Conservation (phyloP, 768 basidiomycete species). For the Trametes cingulata region DNA sequence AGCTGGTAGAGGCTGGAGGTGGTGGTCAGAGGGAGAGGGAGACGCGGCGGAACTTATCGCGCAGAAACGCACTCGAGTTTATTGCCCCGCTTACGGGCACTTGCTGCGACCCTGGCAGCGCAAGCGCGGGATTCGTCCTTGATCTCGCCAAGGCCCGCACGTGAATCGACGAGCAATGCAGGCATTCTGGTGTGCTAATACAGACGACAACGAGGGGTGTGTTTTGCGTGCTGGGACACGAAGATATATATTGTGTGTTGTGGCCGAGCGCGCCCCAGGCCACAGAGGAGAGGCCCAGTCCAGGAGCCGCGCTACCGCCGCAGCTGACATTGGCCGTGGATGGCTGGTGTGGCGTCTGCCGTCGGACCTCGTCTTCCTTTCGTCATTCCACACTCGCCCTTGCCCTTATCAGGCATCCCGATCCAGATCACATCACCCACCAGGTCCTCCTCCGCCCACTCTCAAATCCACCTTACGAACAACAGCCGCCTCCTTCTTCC, state of each 20-base stretch:
- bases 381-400: constrained; percentile 16
- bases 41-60: constrained; percentile 26
- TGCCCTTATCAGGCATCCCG: constrained; percentile 6
- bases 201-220: not conserved
- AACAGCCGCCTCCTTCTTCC: not conserved
- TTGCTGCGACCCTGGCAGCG: constrained; percentile 7
- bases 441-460: not conserved
- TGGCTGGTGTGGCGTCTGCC: not conserved
- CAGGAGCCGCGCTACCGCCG: constrained; percentile 11
- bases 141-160: constrained; percentile 13
- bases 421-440: constrained; percentile 16
- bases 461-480: not conserved
- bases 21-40: constrained; percentile 23
- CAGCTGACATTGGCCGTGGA: not conserved
- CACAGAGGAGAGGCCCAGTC: not conserved
- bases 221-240: not conserved
- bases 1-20: constrained; percentile 25
- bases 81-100: constrained; percentile 17
- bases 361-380: constrained; percentile 4
- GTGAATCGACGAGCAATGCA: constrained; percentile 20
- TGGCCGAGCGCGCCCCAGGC: not conserved
- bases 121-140: constrained; percentile 9
- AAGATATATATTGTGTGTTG: not conserved
- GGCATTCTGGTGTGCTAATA: constrained; percentile 7
- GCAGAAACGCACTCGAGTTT: constrained; percentile 25